Evolutionary conservation across 2,329 filamentous ascomycete genomes (phyloP), one percentile per base, ranked within the genome.

Genomic region (Paramyrothecium sp.): DNA sequence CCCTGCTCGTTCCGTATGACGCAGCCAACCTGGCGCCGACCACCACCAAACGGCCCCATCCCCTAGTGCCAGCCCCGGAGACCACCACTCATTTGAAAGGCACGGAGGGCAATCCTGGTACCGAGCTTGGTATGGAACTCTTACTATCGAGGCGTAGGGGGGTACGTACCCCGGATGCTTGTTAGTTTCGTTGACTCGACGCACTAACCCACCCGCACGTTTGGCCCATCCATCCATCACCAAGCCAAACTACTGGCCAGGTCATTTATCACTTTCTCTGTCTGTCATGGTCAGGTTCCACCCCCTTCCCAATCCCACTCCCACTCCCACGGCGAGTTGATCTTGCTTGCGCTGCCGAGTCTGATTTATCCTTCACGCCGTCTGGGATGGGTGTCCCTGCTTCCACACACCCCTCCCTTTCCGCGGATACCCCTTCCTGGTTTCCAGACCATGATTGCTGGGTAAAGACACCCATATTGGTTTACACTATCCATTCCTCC

Each of bases 331-430:
- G 69, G 67, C 58, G 62, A 66, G 69, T 68, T 69, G 70, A 69
- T 71, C 69, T 71, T 66, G 69, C 64, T 65, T 63, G 63, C 60
- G 61, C 64, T 65, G 58, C 66, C 68, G 69, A 65, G 63, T 69
- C 71, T 67, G 69, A 70, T 73, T 73, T 70, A 69, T 71, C 68
- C 69, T 71, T 68, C 63, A 66, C 67, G 62, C 71, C 69, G 65
- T 68, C 60, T 67, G 66, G 57, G 30, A 67, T 64, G 58, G 66
- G 65, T 44, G 64, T 65, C 65, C 63, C 67, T 67, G 69, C 67
- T 67, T 68, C 65, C 65, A 64, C 65, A 62, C 65, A 68, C 69
- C 68, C 69, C 71, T 65, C 21, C 30, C 26, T 19, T 38, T 16
- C 30, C 26, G 7, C 49, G 46, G 56, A 57, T 44, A 44, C 61